A percentile compares a stretch with the other conserved stretches of the same genome.
These are phyloP conservation scores for Chaetomium olivaceum DNA, from an alignment of 2,329 filamentous ascomycete species.

Conservation along the genomic window DNA sequence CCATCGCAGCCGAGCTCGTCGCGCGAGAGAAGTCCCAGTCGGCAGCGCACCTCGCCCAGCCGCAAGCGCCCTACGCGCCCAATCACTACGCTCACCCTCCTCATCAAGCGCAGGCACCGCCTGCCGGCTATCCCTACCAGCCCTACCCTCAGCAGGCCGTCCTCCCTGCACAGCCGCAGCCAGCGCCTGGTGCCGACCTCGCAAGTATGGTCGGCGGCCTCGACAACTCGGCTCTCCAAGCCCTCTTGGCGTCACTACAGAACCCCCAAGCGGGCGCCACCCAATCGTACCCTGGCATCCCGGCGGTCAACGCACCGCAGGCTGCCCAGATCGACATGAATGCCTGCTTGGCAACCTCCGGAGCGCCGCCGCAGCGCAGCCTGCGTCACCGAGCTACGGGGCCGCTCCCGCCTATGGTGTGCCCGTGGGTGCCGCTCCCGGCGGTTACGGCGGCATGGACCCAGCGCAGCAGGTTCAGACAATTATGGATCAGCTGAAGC, in stretches of 20 bases:
- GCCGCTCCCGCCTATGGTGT: slow-evolving; percentile 16
- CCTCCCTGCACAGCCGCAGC: slow-evolving; percentile 31
- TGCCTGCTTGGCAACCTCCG: slow-evolving; percentile 48
- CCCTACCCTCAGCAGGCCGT: slow-evolving; percentile 23
- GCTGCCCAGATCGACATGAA: slow-evolving; percentile 47
- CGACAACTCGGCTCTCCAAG: slow-evolving; percentile 39
- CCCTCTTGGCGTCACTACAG: slow-evolving; percentile 39
- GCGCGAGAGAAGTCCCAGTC: slow-evolving; percentile 62
- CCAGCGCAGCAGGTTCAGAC: slow-evolving; percentile 32
- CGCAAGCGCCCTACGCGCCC: slow-evolving; percentile 36
- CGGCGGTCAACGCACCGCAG: slow-evolving; percentile 31
- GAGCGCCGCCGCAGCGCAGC: slow-evolving; percentile 23
- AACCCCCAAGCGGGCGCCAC: slow-evolving; percentile 32
- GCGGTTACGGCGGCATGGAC: slow-evolving; percentile 19
- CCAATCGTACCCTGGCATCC: slow-evolving; percentile 35
- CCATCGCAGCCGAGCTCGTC: slow-evolving; percentile 78
- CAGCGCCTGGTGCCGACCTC: slow-evolving; percentile 26
- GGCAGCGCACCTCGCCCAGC: slow-evolving; percentile 34
- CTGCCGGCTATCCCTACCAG: slow-evolving; percentile 26
- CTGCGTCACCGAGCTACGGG: slow-evolving; percentile 18
- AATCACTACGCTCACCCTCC: slow-evolving; percentile 25
- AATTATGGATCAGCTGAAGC: slow-evolving; percentile 33
- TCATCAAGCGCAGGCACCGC: slow-evolving; percentile 26
- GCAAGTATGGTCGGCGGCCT: slow-evolving; percentile 34
- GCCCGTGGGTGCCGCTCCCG: neutral